Percentiles rank a stretch among this genome's conserved stretches.
Conservation (phyloP, 176 grass and related monocot genomes). For the Paspalum notatum region DNA sequence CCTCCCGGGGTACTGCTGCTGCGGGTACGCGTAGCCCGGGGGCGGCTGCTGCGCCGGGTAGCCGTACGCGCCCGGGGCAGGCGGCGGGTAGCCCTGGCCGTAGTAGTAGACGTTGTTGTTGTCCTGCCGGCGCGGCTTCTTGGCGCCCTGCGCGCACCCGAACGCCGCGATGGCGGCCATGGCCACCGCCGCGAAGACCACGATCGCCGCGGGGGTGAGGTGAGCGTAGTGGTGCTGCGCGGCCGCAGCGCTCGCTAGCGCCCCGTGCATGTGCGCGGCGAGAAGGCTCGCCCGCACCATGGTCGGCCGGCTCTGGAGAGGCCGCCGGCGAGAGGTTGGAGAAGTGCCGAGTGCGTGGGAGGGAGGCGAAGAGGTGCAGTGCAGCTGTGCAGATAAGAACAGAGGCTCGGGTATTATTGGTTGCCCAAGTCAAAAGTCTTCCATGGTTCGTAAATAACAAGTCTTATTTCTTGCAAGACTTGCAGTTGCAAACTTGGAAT, state of each 20-base stretch:
- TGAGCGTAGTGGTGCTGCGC: background rate
- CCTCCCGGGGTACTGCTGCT: conserved; percentile 11
- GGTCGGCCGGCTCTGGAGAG: background rate
- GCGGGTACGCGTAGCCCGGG: conserved; percentile 39
- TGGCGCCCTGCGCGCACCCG: conserved; percentile 50
- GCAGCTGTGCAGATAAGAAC: background rate
- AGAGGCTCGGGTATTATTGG: background rate
- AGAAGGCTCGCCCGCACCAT: conserved; percentile 34
- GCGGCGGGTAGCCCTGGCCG: conserved; percentile 41
- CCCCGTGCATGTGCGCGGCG: background rate
- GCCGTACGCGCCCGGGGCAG: conserved; percentile 38
- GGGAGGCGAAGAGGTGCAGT: no score
- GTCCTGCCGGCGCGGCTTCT: conserved; percentile 27
- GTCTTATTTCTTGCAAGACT: background rate
- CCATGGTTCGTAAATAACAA: no score
- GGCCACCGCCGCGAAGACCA: conserved; percentile 7
- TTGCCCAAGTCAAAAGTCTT: background rate
- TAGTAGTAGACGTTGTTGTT: conserved; percentile 52
- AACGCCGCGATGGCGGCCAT: conserved; percentile 49
- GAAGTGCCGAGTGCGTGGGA: no score
- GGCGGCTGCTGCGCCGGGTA: conserved; percentile 43
- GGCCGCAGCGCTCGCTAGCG: background rate
- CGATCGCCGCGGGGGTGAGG: background rate
- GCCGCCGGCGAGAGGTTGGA: no score
- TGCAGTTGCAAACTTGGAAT: background rate